Percentiles rank a stretch among this genome's conserved stretches.
These are phyloP conservation scores for Caloboletus inedulis DNA, from an alignment of 1,284 basidiomycete species.

Conservation along the genomic window DNA sequence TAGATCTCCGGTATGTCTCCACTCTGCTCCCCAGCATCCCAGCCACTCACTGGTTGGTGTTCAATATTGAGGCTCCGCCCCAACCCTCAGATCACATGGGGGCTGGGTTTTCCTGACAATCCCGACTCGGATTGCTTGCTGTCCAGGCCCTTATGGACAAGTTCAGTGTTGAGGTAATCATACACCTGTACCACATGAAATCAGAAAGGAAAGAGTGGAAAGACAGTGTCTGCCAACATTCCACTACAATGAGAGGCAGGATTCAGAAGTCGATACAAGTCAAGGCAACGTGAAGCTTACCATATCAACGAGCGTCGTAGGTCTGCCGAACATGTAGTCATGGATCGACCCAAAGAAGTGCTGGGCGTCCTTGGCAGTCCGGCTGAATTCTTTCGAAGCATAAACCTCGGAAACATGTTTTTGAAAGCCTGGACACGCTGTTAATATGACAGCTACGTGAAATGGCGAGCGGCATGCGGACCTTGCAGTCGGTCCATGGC, in stretches of 20 bases:
- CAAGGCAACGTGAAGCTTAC: conserved; percentile 38
- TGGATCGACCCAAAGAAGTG: conserved; percentile 63
- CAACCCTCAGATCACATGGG: too few relatives aligned
- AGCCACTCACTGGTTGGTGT: too few relatives aligned
- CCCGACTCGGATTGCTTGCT: too few relatives aligned
- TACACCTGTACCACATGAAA: conserved; percentile 48
- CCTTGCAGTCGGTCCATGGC: conserved; percentile 82
- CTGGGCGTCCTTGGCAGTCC: conserved; percentile 50
- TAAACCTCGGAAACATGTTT: conserved; percentile 61
- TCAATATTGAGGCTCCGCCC: too few relatives aligned
- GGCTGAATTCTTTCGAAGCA: conserved; percentile 59
- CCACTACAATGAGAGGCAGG: conserved; percentile 40
- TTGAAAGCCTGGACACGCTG: conserved; percentile 50
- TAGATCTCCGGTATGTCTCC: too few relatives aligned
- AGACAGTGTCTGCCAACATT: conserved; percentile 47
- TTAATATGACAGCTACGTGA: conserved; percentile 17
- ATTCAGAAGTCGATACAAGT: conserved; percentile 1
- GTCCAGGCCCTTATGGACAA: conserved; percentile 44
- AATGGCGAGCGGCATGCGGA: conserved; percentile 32
- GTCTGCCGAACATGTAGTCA: conserved; percentile 67
- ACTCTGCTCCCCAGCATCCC: too few relatives aligned
- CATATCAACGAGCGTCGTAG: conserved; percentile 63
- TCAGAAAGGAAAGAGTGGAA: conserved; percentile 15
- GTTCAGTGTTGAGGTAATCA: conserved; percentile 73
- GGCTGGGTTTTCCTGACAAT: too few relatives aligned